phyloP scores from a whole-genome alignment of 805 yeast genomes.

The Yamadazyma akitaensis region DNA sequence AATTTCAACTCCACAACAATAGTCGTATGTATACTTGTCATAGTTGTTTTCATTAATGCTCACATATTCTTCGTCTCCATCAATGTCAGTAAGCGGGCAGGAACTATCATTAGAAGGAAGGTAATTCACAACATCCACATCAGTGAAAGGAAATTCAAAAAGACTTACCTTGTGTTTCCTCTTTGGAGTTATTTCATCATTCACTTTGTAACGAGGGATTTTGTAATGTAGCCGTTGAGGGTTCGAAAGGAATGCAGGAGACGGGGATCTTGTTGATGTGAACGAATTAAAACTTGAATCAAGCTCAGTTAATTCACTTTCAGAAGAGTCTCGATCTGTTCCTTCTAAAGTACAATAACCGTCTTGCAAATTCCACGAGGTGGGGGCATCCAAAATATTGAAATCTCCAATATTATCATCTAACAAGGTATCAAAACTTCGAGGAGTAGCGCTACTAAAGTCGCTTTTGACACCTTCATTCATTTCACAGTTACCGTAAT shows the following conservation, averaged over 20 bases:
- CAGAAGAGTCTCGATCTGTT: background rate
- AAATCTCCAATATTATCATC: background rate
- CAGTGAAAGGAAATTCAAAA: background rate
- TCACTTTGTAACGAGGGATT: background rate
- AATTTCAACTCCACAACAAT: constrained; percentile 14
- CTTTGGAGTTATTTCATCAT: background rate
- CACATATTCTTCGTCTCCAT: background rate
- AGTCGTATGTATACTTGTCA: constrained; percentile 10
- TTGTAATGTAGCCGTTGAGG: background rate
- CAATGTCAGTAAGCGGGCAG: background rate
- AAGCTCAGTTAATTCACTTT: background rate
- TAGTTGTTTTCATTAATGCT: background rate
- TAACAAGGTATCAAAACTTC: background rate
- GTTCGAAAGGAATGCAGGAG: background rate
- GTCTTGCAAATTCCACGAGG: background rate
- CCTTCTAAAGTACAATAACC: background rate
- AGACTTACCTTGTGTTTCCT: background rate
- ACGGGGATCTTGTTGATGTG: background rate
- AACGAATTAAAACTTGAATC: background rate
- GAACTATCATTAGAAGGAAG: constrained; percentile 1
- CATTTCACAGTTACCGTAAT: background rate
- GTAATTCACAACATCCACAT: background rate
- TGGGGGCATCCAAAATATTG: too few species aligned
- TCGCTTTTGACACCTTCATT: background rate
- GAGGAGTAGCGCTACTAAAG: background rate